A percentile compares a stretch with the other conserved stretches of the same genome.
Conservation (phyloP, 2,329 filamentous ascomycete species). For the Nemania serpens region DNA sequence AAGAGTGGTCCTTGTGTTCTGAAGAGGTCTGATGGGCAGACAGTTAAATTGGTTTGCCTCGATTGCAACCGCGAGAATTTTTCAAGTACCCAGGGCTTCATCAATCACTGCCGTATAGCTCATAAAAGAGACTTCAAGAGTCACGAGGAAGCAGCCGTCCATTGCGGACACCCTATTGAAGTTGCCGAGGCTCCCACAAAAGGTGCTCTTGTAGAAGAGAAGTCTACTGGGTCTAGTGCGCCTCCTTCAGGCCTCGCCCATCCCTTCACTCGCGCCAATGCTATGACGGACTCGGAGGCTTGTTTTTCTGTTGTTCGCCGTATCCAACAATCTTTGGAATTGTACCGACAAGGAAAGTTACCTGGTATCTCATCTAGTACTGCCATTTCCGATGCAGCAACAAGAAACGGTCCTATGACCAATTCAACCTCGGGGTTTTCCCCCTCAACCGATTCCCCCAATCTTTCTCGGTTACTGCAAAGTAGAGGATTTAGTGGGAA, state of each 20-base stretch:
- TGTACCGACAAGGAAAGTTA: conserved; percentile 58
- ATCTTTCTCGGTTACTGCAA: conserved; percentile 69
- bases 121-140: conserved; percentile 94
- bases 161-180: conserved; percentile 83
- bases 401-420: conserved; percentile 33
- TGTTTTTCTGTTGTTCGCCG: conserved; percentile 55
- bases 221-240: conserved; percentile 33
- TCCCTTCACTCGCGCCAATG: conserved; percentile 63
- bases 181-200: conserved; percentile 51
- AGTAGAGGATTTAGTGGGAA: conserved; percentile 65
- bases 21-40: conserved; percentile 82
- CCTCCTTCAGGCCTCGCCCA: conserved; percentile 60
- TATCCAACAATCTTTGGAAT: conserved; percentile 58
- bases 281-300: conserved; percentile 57
- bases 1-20: conserved; percentile 83
- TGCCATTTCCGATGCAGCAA: conserved; percentile 32
- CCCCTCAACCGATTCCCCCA: conserved; percentile 63
- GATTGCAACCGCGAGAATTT: conserved; percentile 91
- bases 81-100: conserved; percentile 96
- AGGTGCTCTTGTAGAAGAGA: conserved; percentile 53
- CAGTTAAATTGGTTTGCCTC: conserved; percentile 87
- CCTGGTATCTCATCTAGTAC: conserved; percentile 54
- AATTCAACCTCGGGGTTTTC: conserved; percentile 49
- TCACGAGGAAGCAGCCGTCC: conserved; percentile 89
- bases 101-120: conserved; percentile 97